Conservation (phyloP, 2,329 filamentous ascomycete species). For the Allantophomopsis lycopodina region DNA sequence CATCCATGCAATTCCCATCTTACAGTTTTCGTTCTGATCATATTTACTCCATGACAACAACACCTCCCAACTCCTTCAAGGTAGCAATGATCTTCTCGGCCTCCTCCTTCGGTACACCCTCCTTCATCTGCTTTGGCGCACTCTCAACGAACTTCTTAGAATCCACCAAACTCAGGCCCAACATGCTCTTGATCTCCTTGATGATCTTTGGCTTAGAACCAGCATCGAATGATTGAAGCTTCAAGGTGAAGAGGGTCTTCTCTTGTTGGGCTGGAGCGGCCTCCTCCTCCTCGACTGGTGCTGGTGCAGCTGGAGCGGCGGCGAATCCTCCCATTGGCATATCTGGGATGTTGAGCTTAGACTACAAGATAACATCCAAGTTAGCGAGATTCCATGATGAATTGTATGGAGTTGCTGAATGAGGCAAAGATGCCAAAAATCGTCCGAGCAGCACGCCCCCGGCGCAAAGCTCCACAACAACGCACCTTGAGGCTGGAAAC, state of each 20-base stretch:
- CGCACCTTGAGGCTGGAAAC: conserved; percentile 87
- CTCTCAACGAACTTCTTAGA: conserved; percentile 99
- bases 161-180: conserved; percentile 92
- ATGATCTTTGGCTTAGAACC: conserved; percentile 95
- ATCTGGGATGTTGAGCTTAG: conserved; percentile 93
- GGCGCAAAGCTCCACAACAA: not conserved
- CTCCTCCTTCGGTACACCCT: conserved; percentile 97
- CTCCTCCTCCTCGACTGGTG: conserved; percentile 69
- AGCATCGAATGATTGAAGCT: conserved; percentile 82
- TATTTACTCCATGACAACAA: conserved; percentile 63
- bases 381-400: too few relatives aligned
- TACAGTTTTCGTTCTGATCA: too few relatives aligned
- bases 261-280: conserved; percentile 82
- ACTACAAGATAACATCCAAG: conserved; percentile 32
- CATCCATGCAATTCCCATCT: too few relatives aligned
- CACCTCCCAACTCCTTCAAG: conserved; percentile 85
- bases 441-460: too few relatives aligned
- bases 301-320: conserved; percentile 40
- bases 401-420: too few relatives aligned
- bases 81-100: conserved; percentile 95
- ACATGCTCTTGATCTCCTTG: conserved; percentile 97
- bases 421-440: too few relatives aligned
- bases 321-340: conserved; percentile 86
- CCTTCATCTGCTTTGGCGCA: conserved; percentile 97
- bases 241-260: conserved; percentile 94